A percentile compares a stretch with the other conserved stretches of the same genome.
phyloP scores from a whole-genome alignment of 495 filamentous ascomycete species.

The Diplogelasinospora grovesii region DNA sequence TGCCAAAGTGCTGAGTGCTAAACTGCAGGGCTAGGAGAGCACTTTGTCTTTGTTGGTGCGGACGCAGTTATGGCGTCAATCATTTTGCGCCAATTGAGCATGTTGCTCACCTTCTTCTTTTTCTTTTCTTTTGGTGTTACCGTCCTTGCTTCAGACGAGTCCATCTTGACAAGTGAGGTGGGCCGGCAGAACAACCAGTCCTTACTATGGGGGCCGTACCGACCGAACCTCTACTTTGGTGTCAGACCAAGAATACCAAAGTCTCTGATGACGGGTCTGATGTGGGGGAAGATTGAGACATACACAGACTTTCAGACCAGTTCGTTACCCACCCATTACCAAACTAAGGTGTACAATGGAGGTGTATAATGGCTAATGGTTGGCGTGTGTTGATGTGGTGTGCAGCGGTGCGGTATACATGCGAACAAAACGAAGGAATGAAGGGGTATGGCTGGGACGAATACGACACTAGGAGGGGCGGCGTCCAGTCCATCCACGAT shows the following conservation, averaged over 20 bases:
- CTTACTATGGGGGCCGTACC: constrained; percentile 93
- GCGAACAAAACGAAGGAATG: constrained; percentile 93
- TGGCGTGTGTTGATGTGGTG: too few relatives aligned
- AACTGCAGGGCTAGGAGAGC: too few relatives aligned
- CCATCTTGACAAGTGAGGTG: constrained; percentile 44
- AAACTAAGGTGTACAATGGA: constrained; percentile 4
- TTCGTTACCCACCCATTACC: constrained; percentile 39
- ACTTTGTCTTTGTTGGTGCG: too few relatives aligned
- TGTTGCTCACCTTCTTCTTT: constrained; percentile 9
- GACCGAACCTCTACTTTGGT: constrained; percentile 94
- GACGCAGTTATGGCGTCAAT: constrained; percentile 13
- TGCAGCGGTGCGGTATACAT: constrained; percentile 84
- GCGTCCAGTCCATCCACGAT: constrained; percentile 84
- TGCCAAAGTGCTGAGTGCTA: too few relatives aligned
- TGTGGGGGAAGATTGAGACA: constrained; percentile 87
- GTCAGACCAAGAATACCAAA: constrained; percentile 81
- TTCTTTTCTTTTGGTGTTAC: constrained; percentile 5
- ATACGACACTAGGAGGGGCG: constrained; percentile 83
- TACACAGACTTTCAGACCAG: constrained; percentile 71
- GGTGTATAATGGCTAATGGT: too few relatives aligned
- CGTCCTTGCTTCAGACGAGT: constrained; percentile 20
- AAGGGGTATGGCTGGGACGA: constrained; percentile 95
- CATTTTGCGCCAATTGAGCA: constrained; percentile 19
- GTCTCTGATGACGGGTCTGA: constrained; percentile 72
- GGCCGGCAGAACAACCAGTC: constrained; percentile 68